Percentiles rank a stretch among this genome's conserved stretches.
These are phyloP conservation scores for Wickerhamomyces sp. DNA, from an alignment of 1,139 yeast species.

Conservation along the genomic window DNA sequence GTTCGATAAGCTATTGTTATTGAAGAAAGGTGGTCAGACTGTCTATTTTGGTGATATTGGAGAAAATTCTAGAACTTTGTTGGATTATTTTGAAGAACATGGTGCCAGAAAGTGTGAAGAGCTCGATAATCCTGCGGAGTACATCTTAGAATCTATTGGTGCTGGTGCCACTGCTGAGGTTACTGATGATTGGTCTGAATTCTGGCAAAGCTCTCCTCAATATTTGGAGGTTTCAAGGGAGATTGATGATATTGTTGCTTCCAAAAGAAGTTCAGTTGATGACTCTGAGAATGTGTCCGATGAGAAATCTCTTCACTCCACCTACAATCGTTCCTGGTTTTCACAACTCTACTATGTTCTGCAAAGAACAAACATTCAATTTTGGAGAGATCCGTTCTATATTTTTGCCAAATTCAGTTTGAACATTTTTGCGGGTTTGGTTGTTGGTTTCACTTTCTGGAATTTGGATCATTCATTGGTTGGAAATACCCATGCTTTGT, in stretches of 20 bases:
- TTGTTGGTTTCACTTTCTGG: slow-evolving; percentile 52
- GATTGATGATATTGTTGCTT: slow-evolving; percentile 19
- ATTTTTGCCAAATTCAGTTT: slow-evolving; percentile 33
- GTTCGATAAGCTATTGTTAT: slow-evolving; percentile 34
- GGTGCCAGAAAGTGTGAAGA: slow-evolving; percentile 37
- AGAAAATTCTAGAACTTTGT: slow-evolving; percentile 37
- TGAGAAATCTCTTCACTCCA: slow-evolving; percentile 23
- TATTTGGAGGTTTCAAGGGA: slow-evolving; percentile 23
- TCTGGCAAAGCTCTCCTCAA: slow-evolving; percentile 37
- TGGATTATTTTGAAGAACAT: slow-evolving; percentile 46
- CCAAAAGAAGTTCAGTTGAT: slow-evolving; percentile 26
- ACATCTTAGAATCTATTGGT: slow-evolving; percentile 55
- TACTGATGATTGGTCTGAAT: slow-evolving; percentile 38
- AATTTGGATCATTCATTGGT: slow-evolving; percentile 41
- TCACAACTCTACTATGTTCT: slow-evolving; percentile 28
- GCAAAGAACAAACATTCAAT: slow-evolving; percentile 30
- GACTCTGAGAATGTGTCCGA: slow-evolving; percentile 25
- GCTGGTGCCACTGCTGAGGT: slow-evolving; percentile 50
- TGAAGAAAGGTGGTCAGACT: slow-evolving; percentile 44
- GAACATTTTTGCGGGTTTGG: slow-evolving; percentile 37
- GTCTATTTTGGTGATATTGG: slow-evolving; percentile 62
- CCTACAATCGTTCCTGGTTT: slow-evolving; percentile 30
- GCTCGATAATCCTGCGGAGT: slow-evolving; percentile 54
- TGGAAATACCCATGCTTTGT: slow-evolving; percentile 48
- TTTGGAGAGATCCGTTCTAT: slow-evolving; percentile 37